Conservation (phyloP, 306 rosid species). For the Ceratonia siliqua region DNA sequence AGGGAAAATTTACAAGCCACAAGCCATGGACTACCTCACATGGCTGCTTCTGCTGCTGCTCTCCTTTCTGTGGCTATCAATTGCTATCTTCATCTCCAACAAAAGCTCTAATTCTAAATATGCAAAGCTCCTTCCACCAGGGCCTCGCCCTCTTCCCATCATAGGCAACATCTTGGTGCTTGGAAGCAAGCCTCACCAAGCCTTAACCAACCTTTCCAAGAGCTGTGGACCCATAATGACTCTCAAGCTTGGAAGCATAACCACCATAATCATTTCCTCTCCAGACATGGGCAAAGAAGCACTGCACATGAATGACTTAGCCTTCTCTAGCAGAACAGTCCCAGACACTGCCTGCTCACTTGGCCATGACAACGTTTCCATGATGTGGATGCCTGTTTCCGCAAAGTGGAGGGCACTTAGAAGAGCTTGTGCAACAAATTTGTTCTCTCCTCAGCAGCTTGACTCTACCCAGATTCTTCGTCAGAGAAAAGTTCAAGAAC, state of each 20-base stretch:
- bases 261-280: conserved; percentile 35
- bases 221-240: conserved; percentile 32
- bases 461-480: conserved; percentile 42
- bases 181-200: conserved; percentile 40
- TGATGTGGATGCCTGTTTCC: conserved; percentile 42
- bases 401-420: conserved; percentile 40
- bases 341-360: conserved; percentile 16
- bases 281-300: conserved; percentile 30
- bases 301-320: conserved; percentile 35
- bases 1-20: too few relatives aligned
- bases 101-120: neutral
- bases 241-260: conserved; percentile 32
- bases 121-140: conserved; percentile 47
- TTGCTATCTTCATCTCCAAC: neutral
- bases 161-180: conserved; percentile 55
- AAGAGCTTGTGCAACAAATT: conserved; percentile 29
- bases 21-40: neutral
- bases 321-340: conserved; percentile 37
- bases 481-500: conserved; percentile 20
- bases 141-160: conserved; percentile 52
- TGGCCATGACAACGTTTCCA: conserved; percentile 13
- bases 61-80: neutral
- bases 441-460: conserved; percentile 34
- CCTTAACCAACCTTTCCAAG: conserved; percentile 33
- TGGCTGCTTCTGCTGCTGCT: neutral